These are phyloP conservation scores for Plantago ovata DNA, from an alignment of 257 asterid genomes.

Conservation along the genomic window DNA sequence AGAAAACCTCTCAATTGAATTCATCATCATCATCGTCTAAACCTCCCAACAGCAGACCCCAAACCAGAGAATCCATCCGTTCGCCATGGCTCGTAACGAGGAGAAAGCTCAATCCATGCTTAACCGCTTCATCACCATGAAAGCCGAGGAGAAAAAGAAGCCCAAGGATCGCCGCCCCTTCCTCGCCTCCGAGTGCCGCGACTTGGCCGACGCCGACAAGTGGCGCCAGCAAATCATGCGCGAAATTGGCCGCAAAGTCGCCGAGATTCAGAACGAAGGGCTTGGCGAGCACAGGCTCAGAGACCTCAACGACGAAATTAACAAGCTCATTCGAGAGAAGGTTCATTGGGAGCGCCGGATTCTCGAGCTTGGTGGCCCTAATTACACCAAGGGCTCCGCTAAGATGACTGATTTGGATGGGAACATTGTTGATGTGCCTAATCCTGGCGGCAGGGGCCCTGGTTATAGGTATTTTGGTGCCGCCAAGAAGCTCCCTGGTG, in stretches of 20 bases:
- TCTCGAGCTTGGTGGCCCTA: conserved; percentile 42
- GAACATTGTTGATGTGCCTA: conserved; percentile 91
- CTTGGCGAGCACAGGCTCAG: too few species aligned
- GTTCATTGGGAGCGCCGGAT: too few species aligned
- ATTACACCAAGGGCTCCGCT: conserved; percentile 58
- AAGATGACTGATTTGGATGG: conserved; percentile 99
- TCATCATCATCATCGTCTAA: too few species aligned
- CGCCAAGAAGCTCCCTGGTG: conserved; percentile 97
- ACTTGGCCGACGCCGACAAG: too few species aligned
- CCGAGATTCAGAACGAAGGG: too few species aligned
- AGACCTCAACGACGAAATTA: too few species aligned
- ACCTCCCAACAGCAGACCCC: neutral
- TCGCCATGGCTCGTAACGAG: conserved; percentile 94
- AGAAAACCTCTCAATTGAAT: too few species aligned
- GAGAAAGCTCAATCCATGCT: conserved; percentile 98
- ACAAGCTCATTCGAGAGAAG: too few species aligned
- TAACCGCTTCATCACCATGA: conserved; percentile 82
- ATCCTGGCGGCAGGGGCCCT: conserved; percentile 94
- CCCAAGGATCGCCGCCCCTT: conserved; percentile 96
- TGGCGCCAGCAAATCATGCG: too few species aligned
- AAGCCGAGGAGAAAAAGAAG: conserved; percentile 77
- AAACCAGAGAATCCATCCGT: conserved; percentile 17
- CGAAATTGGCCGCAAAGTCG: conserved; percentile 9
- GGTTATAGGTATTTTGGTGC: conserved; percentile 98
- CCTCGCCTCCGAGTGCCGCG: conserved; percentile 61